Percentiles rank a stretch among this genome's conserved stretches.
These are phyloP conservation scores for Penicillium lagena DNA, from an alignment of 495 filamentous ascomycete genomes.

Conservation along the genomic window DNA sequence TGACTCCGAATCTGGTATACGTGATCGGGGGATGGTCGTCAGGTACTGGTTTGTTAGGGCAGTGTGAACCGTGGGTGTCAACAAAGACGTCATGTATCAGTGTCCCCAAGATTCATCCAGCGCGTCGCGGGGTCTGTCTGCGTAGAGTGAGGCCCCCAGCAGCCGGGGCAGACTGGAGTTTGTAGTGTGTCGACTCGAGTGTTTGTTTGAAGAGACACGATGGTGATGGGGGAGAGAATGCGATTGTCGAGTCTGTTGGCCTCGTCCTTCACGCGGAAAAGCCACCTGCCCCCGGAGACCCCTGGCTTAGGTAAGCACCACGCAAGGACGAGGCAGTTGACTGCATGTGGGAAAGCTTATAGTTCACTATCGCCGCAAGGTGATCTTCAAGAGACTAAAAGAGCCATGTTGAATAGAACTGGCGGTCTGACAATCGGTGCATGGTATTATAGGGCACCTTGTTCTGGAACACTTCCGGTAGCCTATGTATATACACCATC, in stretches of 20 bases:
- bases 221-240: slow-evolving; percentile 2
- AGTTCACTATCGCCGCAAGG: no score
- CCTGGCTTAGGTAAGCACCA: slow-evolving; percentile 29
- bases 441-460: no score
- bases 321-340: background rate
- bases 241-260: slow-evolving; percentile 12
- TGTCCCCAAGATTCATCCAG: slow-evolving; percentile 11
- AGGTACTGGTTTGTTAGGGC: slow-evolving; percentile 3
- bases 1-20: background rate
- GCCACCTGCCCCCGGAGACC: slow-evolving; percentile 27
- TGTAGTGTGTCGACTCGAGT: no score
- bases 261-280: slow-evolving; percentile 25
- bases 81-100: slow-evolving; percentile 42
- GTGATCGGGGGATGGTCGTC: slow-evolving; percentile 5
- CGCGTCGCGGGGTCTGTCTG: slow-evolving; percentile 20
- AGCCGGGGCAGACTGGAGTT: background rate
- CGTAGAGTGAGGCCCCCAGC: slow-evolving; percentile 4
- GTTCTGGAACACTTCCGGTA: no score
- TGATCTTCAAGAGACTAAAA: no score
- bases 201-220: no score
- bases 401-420: no score
- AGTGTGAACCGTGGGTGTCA: slow-evolving; percentile 23
- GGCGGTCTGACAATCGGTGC: no score
- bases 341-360: no score
- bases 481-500: no score